Evolutionary conservation across 768 basidiomycete genomes (phyloP).

Genomic region (Mycena chlorophos): DNA sequence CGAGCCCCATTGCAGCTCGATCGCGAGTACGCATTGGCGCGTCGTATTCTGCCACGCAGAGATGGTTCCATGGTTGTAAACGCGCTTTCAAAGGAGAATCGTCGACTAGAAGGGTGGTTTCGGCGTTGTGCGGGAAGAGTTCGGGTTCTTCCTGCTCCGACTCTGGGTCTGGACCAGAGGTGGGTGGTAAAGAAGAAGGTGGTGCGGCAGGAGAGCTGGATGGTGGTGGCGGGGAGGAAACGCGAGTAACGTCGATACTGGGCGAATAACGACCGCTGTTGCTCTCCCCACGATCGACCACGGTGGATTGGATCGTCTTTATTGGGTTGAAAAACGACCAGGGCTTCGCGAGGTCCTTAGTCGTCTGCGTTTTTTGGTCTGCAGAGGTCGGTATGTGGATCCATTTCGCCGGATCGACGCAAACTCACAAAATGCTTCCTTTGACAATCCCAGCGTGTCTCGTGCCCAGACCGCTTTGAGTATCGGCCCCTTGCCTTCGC

Average conservation of each 20-base stretch:
- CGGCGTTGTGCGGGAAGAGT: conserved; percentile 9
- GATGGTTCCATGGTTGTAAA: conserved; percentile 80
- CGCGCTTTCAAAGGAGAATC: conserved; percentile 57
- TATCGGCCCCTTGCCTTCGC: conserved; percentile 16
- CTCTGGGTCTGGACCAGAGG: not conserved
- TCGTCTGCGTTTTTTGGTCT: conserved; percentile 55
- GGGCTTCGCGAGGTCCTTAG: conserved; percentile 72
- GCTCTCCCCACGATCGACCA: not conserved
- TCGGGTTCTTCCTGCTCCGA: not conserved
- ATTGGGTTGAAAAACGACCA: conserved; percentile 43
- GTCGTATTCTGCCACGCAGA: conserved; percentile 73
- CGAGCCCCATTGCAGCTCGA: conserved; percentile 2
- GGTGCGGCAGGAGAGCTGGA: not conserved
- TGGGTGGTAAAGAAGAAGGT: not conserved
- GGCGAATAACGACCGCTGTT: not conserved
- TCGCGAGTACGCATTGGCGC: conserved; percentile 38
- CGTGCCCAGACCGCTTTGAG: conserved; percentile 77
- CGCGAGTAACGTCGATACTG: not conserved
- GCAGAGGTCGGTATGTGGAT: not conserved
- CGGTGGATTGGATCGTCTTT: conserved; percentile 12
- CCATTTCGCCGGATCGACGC: not conserved
- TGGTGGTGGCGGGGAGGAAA: conserved; percentile 3
- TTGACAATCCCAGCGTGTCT: conserved; percentile 67
- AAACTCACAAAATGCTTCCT: conserved; percentile 65
- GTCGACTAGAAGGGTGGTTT: conserved; percentile 36